Evolutionary conservation across 306 rosid genomes (phyloP).

Genomic region (Lablab purpureus): DNA sequence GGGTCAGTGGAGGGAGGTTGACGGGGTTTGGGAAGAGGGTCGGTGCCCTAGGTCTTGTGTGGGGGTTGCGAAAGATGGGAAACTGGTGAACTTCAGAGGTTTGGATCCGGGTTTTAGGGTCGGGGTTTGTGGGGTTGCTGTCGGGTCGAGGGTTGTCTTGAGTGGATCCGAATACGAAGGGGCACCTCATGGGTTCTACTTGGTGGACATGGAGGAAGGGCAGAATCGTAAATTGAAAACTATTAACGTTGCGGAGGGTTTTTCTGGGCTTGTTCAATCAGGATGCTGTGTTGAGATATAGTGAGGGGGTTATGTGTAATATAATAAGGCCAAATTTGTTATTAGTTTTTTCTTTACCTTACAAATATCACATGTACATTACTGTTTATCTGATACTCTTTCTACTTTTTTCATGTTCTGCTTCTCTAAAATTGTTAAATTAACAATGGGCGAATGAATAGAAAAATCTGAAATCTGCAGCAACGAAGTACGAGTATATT

Average conservation of each 20-base stretch:
- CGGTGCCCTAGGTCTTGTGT: slow-evolving; percentile 54
- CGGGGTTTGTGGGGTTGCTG: slow-evolving; percentile 37
- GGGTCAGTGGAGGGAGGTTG: slow-evolving; percentile 48
- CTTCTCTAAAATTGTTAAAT: too few species aligned
- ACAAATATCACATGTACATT: neutral
- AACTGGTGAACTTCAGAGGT: slow-evolving; percentile 33
- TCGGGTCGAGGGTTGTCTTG: slow-evolving; percentile 39
- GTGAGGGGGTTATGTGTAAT: neutral
- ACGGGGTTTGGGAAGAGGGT: slow-evolving; percentile 47
- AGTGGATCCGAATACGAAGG: slow-evolving; percentile 54
- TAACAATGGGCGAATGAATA: too few species aligned
- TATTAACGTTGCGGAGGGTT: slow-evolving; percentile 40
- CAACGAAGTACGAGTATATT: too few species aligned
- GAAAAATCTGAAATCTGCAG: too few species aligned
- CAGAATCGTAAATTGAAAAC: slow-evolving; percentile 42
- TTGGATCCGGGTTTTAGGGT: slow-evolving; percentile 43
- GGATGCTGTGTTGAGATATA: slow-evolving; percentile 59
- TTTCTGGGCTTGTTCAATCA: slow-evolving; percentile 58
- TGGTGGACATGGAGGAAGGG: slow-evolving; percentile 43
- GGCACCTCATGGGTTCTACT: slow-evolving; percentile 46
- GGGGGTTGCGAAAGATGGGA: slow-evolving; percentile 40
- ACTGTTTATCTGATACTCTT: too few species aligned
- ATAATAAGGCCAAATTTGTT: neutral
- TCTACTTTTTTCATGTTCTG: too few species aligned
- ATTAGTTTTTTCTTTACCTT: neutral